phyloP scores from a whole-genome alignment of 306 rosid species.

The Prunus fruticosa region DNA sequence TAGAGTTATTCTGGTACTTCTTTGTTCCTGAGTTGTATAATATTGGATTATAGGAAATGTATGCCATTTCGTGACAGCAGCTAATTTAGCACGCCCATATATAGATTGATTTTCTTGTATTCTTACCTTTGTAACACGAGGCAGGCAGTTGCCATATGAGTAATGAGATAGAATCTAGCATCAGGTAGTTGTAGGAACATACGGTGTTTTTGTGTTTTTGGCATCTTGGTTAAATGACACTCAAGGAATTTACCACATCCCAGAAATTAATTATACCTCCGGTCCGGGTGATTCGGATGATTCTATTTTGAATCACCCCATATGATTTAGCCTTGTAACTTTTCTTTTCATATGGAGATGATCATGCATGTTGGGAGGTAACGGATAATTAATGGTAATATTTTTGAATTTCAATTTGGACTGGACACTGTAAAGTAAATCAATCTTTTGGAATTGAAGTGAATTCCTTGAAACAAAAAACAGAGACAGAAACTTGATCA shows the following conservation, averaged over 20 bases:
- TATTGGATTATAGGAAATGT: conserved; percentile 30
- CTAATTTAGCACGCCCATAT: conserved; percentile 28
- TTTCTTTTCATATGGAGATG: too few species aligned
- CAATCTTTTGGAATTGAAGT: too few species aligned
- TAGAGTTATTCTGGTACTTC: conserved; percentile 26
- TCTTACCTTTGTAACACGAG: conserved; percentile 32
- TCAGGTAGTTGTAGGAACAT: conserved; percentile 18
- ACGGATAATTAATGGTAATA: too few species aligned
- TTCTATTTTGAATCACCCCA: neutral
- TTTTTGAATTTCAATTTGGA: too few species aligned
- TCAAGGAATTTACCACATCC: neutral
- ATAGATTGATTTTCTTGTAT: conserved; percentile 42
- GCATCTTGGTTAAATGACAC: neutral
- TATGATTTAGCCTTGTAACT: neutral
- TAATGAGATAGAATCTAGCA: neutral
- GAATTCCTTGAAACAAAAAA: too few species aligned
- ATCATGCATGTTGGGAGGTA: too few species aligned
- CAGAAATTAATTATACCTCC: neutral
- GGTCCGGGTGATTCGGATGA: too few species aligned
- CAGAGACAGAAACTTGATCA: neutral
- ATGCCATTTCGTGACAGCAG: conserved; percentile 24
- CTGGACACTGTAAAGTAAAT: too few species aligned
- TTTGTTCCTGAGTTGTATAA: conserved; percentile 38
- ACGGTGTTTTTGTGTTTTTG: neutral
- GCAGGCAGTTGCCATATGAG: conserved; percentile 32